phyloP scores from a whole-genome alignment of 2,329 filamentous ascomycete genomes.

The Curvularia spicifera region DNA sequence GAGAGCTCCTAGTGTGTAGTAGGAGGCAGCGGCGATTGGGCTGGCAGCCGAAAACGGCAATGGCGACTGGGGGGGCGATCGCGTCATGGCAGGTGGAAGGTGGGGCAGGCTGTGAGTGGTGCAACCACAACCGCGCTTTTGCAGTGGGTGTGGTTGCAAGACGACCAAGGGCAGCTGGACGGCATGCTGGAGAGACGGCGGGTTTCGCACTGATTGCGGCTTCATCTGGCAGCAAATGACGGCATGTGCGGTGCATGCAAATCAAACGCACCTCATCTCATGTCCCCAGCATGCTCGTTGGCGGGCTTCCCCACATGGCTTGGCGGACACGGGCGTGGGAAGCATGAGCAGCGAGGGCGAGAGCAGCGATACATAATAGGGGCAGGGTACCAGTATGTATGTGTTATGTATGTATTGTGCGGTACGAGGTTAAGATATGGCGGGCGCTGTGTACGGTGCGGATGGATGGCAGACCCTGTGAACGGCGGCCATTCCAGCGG shows the following conservation, averaged over 20 bases:
- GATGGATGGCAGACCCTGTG: too few species aligned
- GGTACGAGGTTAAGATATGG: too few species aligned
- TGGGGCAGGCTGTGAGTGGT: slow-evolving; percentile 26
- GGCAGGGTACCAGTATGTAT: too few species aligned
- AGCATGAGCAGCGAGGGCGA: slow-evolving; percentile 5
- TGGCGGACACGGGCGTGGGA: slow-evolving; percentile 19
- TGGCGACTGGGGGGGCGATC: slow-evolving; percentile 14
- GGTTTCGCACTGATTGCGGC: slow-evolving; percentile 5
- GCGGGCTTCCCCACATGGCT: slow-evolving; percentile 31
- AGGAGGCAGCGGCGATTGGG: slow-evolving; percentile 17
- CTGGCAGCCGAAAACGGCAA: slow-evolving; percentile 29
- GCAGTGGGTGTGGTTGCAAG: too few species aligned
- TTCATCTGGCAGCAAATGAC: slow-evolving; percentile 24
- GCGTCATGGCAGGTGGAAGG: slow-evolving; percentile 29
- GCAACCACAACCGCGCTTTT: slow-evolving; percentile 19
- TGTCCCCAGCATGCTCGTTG: background rate
- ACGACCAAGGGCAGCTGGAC: background rate
- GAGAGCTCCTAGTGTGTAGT: background rate
- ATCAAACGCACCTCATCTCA: slow-evolving; percentile 38
- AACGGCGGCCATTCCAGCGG: too few species aligned
- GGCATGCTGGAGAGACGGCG: too few species aligned
- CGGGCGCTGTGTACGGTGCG: too few species aligned
- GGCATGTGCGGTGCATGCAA: slow-evolving; percentile 18
- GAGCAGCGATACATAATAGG: background rate
- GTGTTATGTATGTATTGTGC: too few species aligned